Base-by-base conservation (phyloP, 2,329 filamentous ascomycete species). In the Aureobasidium sp. region DNA sequence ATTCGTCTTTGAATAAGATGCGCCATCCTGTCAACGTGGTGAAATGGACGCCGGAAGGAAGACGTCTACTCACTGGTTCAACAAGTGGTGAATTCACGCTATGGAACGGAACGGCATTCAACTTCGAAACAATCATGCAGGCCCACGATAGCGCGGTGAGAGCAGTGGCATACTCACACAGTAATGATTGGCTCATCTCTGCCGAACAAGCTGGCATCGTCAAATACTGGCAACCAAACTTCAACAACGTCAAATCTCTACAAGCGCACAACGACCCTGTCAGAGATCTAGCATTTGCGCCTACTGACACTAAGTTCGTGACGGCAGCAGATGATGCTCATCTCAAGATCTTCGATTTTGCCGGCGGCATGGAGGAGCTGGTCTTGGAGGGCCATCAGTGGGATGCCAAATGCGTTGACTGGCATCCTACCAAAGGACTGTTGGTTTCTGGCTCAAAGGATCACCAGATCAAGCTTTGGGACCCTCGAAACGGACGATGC, bases 111-210 rank as follows among this genome's bases (percentile, higher is more conserved):
- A 97, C 93, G 47, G 93, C 91, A 29, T 99, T 99, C 83, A 97
- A 99, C 75, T 99, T 99, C 69, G 94, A 99, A 77, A 97, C 94
- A 3, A 97, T 99, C 32, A 97, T 97, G 89, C 92, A 96, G 74
- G 93, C 93, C 42, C 93, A 97, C 74, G 93, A 97, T 75, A 86
- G 87, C 60, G 89, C 90, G 41, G 91, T 96, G 66, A 85, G 91
- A 67, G 87, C 89, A 10, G 81, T 92, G 49, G 85, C 86, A 66
- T 99, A 96, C 79, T 96, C 94, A 2, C 90, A 97, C 75, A 95
- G 89, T 69, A 90, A 96, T 71, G 94, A 99, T 76, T 99, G 94
- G 93, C 81, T 99, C 13, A 84, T 99, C 59, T 97, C 94, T 8
- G 92, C 90, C 59, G 94, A 97, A 72, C 92, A 97, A 74, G 91